Percentiles rank a stretch among this genome's conserved stretches.
Evolutionary conservation across 208 protist species (phyloP).

Genomic region (Acanthamoeba healyi): DNA sequence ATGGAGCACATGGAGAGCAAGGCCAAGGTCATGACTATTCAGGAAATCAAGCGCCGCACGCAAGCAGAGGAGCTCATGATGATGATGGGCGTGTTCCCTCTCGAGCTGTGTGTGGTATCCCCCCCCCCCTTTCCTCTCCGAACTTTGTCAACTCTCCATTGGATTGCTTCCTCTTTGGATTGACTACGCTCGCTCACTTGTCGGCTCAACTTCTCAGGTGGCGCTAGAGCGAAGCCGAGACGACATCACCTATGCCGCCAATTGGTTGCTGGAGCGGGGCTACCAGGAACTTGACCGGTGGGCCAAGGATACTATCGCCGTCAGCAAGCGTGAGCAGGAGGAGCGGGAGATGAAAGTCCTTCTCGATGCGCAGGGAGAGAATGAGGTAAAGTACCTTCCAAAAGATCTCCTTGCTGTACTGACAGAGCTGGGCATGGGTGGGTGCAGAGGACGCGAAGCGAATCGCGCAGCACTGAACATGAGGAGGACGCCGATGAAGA

Average conservation of each 20-base stretch:
- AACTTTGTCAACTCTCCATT: too few species aligned
- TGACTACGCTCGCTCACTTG: background rate
- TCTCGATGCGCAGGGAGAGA: background rate
- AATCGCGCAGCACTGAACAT: background rate
- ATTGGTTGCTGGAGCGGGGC: constrained; percentile 75
- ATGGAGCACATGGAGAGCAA: constrained; percentile 63
- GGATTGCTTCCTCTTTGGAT: too few species aligned
- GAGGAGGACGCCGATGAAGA: background rate
- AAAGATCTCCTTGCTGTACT: too few species aligned
- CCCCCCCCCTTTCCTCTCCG: too few species aligned
- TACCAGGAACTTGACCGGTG: constrained; percentile 63
- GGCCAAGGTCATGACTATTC: constrained; percentile 44
- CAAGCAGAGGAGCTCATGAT: constrained; percentile 70
- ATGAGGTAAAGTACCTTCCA: too few species aligned
- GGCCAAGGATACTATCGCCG: constrained; percentile 66
- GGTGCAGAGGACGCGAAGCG: background rate
- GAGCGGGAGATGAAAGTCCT: constrained; percentile 70
- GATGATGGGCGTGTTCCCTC: constrained; percentile 76
- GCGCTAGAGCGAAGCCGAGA: constrained; percentile 62
- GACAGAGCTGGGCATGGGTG: too few species aligned
- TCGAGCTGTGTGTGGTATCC: constrained; percentile 67
- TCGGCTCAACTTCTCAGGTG: background rate
- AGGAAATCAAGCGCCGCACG: constrained; percentile 49
- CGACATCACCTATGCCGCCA: constrained; percentile 64
- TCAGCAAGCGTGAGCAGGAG: constrained; percentile 66